Evolutionary conservation across 805 yeast species (phyloP).

Genomic region (Yarrowia sp.): DNA sequence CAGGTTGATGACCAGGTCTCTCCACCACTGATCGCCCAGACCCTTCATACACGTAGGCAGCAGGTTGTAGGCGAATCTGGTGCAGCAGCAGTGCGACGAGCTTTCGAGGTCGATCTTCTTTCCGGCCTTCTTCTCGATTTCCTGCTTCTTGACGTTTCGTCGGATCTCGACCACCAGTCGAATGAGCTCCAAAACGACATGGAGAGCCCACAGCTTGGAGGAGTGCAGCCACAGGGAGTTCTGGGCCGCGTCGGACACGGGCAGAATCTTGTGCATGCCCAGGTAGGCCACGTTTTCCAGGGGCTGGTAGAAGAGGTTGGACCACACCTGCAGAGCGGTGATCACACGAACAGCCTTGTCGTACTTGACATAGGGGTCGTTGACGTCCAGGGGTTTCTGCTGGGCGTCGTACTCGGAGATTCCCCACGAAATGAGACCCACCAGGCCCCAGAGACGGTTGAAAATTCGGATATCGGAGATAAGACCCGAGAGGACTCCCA

Average conservation of each 20-base stretch:
- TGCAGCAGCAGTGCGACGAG: slow-evolving; percentile 32
- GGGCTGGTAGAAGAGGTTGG: slow-evolving; percentile 51
- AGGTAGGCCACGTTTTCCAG: slow-evolving; percentile 54
- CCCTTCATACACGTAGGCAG: slow-evolving; percentile 25
- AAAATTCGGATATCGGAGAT: slow-evolving; percentile 52
- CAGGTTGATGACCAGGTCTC: slow-evolving; percentile 48
- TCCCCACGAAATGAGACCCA: slow-evolving; percentile 52
- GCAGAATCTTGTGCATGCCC: slow-evolving; percentile 50
- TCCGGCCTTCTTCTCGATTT: slow-evolving; percentile 38
- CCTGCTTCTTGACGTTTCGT: slow-evolving; percentile 41
- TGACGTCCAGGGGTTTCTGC: slow-evolving; percentile 41
- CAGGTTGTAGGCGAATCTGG: background rate
- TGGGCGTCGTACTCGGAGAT: slow-evolving; percentile 47
- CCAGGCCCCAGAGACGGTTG: slow-evolving; percentile 51
- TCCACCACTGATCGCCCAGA: slow-evolving; percentile 39
- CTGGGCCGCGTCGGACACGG: slow-evolving; percentile 44
- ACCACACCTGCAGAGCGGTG: slow-evolving; percentile 50
- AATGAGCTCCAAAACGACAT: slow-evolving; percentile 49
- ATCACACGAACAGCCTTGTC: slow-evolving; percentile 47
- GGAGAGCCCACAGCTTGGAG: slow-evolving; percentile 51
- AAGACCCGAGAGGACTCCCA: slow-evolving; percentile 44
- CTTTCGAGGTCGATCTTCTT: background rate
- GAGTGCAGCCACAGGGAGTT: slow-evolving; percentile 49
- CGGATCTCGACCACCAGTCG: slow-evolving; percentile 41
- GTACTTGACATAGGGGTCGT: slow-evolving; percentile 28